Evolutionary conservation across 192 early-diverging fungal genomes (phyloP).

Genomic region (Backusella parvicylindrica): DNA sequence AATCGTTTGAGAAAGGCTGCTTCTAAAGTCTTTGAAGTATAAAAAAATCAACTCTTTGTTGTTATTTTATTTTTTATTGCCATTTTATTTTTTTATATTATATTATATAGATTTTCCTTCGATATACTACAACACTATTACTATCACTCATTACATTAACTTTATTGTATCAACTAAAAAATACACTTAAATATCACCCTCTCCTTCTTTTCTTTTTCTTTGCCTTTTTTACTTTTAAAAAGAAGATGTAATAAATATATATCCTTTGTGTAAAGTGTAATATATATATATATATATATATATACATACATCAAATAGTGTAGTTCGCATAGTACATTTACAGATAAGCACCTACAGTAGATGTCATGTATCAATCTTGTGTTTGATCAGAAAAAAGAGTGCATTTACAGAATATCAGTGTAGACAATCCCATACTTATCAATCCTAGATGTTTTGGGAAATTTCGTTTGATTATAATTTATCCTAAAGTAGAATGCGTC

Average conservation of each 20-base stretch:
- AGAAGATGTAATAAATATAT: background rate
- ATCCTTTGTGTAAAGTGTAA: background rate
- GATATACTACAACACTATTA: background rate
- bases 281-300: too few relatives aligned
- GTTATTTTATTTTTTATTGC: background rate
- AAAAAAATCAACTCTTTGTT: background rate
- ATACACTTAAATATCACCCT: background rate
- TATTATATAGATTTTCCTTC: background rate
- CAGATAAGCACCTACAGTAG: too few relatives aligned
- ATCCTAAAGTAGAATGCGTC: too few relatives aligned
- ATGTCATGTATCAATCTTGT: too few relatives aligned
- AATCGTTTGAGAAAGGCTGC: conserved; percentile 93
- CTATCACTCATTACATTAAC: background rate
- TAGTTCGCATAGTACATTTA: too few relatives aligned
- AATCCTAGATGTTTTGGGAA: too few relatives aligned
- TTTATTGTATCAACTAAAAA: background rate
- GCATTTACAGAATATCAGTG: too few relatives aligned
- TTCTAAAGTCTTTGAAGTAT: conserved; percentile 44
- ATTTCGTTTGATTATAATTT: too few relatives aligned
- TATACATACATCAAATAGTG: too few relatives aligned
- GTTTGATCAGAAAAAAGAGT: too few relatives aligned
- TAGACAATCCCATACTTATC: too few relatives aligned
- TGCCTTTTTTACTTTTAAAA: too few relatives aligned
- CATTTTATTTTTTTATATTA: background rate
- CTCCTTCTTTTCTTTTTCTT: background rate